phyloP scores from a whole-genome alignment of 2,329 filamentous ascomycete species.

The Calonectria pauciramosa region DNA sequence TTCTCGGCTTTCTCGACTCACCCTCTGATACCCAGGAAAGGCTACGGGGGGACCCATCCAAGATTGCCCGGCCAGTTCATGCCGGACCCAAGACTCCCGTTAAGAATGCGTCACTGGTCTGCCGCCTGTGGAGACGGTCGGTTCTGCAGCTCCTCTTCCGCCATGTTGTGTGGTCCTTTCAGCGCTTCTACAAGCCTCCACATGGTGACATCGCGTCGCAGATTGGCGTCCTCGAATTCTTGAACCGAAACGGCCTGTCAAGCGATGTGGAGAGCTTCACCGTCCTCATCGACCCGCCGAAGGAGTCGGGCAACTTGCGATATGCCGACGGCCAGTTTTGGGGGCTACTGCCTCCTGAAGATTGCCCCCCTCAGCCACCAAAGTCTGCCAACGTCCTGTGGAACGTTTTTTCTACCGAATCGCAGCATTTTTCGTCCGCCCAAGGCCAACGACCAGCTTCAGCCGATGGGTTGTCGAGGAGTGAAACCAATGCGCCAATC shows the following conservation, averaged over 20 bases:
- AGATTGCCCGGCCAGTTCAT: constrained; percentile 45
- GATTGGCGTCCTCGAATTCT: constrained; percentile 57
- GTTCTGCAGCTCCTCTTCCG: constrained; percentile 70
- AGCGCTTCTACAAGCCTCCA: constrained; percentile 47
- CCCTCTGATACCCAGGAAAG: constrained; percentile 62
- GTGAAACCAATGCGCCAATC: constrained; percentile 39
- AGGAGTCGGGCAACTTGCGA: constrained; percentile 42
- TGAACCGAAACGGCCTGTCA: constrained; percentile 53
- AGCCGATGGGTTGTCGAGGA: background rate
- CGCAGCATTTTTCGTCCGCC: constrained; percentile 3
- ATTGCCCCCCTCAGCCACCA: constrained; percentile 28
- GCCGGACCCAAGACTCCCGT: constrained; percentile 51
- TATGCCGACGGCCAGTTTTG: constrained; percentile 43
- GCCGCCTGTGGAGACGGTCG: constrained; percentile 65
- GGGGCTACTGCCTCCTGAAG: constrained; percentile 48
- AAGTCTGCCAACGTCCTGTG: constrained; percentile 45
- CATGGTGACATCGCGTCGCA: constrained; percentile 40
- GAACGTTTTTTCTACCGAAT: constrained; percentile 32
- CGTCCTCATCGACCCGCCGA: constrained; percentile 53
- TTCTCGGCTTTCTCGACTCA: constrained; percentile 68
- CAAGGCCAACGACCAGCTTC: background rate
- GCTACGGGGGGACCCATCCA: constrained; percentile 63
- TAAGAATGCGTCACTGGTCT: constrained; percentile 70
- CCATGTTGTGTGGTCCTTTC: constrained; percentile 61
- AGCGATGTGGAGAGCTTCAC: constrained; percentile 58